phyloP scores from a whole-genome alignment of 169 alveolate genomes.

The Cryptosporidium xiaoi region DNA sequence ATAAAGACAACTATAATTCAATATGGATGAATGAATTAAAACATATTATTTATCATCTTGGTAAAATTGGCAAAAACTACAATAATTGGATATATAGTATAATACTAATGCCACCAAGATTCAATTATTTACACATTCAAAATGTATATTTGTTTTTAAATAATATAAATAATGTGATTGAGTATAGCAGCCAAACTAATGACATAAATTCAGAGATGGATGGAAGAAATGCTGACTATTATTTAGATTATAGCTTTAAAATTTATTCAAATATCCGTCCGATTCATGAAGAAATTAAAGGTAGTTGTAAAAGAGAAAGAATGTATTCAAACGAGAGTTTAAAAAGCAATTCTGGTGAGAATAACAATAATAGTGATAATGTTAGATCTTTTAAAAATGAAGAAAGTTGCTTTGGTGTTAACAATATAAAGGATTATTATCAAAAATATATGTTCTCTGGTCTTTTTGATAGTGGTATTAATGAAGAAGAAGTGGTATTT shows the following conservation, averaged over 20 bases:
- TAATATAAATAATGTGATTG: background rate
- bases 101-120: constrained; percentile 58
- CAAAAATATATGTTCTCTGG: constrained; percentile 56
- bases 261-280: background rate
- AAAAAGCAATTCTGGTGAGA: background rate
- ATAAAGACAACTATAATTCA: background rate
- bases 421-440: constrained; percentile 8
- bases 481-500: background rate
- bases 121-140: constrained; percentile 19
- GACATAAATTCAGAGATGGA: background rate
- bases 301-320: no score
- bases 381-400: background rate
- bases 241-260: background rate
- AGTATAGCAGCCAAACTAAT: no score
- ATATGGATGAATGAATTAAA: background rate
- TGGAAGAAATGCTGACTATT: background rate
- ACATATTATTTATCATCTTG: background rate
- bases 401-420: background rate
- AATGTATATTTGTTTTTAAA: constrained; percentile 7
- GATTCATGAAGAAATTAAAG: no score
- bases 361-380: background rate
- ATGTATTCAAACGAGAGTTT: background rate
- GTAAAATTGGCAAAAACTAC: background rate
- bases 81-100: constrained; percentile 53
- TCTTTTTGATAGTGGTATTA: constrained; percentile 1